Percentiles rank a stretch among this genome's conserved stretches.
phyloP scores from a whole-genome alignment of 768 basidiomycete genomes.

The Russula olivacea region DNA sequence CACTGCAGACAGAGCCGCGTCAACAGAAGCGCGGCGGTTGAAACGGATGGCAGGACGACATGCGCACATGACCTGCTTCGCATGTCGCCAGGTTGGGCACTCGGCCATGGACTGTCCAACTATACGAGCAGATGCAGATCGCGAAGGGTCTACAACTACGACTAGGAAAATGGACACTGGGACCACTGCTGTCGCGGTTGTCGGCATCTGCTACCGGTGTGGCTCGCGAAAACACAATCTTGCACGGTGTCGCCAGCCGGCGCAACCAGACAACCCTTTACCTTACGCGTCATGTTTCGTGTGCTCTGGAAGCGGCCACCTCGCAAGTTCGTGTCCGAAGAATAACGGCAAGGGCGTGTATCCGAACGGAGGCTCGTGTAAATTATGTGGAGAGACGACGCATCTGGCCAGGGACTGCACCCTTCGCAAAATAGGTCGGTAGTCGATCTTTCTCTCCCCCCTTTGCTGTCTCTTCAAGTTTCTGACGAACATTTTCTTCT shows the following conservation, averaged over 20 bases:
- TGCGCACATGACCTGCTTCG: slow-evolving; percentile 69
- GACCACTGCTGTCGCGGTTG: slow-evolving; percentile 64
- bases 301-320: slow-evolving; percentile 76
- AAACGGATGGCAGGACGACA: slow-evolving; percentile 55
- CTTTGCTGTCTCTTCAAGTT: not conserved
- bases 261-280: slow-evolving; percentile 57
- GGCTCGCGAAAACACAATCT: slow-evolving; percentile 75
- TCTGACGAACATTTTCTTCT: not conserved
- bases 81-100: slow-evolving; percentile 80
- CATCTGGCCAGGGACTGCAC: slow-evolving; percentile 85
- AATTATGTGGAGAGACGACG: slow-evolving; percentile 76
- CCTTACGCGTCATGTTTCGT: slow-evolving; percentile 93
- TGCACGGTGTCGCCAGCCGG: slow-evolving; percentile 65
- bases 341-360: slow-evolving; percentile 81
- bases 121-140: slow-evolving; percentile 28
- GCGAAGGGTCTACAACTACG: slow-evolving; percentile 21
- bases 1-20: slow-evolving; percentile 30
- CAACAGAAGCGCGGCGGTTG: slow-evolving; percentile 55
- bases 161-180: slow-evolving; percentile 20
- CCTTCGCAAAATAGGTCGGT: slow-evolving; percentile 47
- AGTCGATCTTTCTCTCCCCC: not conserved
- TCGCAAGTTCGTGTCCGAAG: slow-evolving; percentile 75
- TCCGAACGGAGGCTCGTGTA: slow-evolving; percentile 86
- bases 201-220: slow-evolving; percentile 45
- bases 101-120: slow-evolving; percentile 75